Evolutionary conservation across 495 filamentous ascomycete genomes (phyloP).

Genomic region (Hypomontagnella submonticulosa): DNA sequence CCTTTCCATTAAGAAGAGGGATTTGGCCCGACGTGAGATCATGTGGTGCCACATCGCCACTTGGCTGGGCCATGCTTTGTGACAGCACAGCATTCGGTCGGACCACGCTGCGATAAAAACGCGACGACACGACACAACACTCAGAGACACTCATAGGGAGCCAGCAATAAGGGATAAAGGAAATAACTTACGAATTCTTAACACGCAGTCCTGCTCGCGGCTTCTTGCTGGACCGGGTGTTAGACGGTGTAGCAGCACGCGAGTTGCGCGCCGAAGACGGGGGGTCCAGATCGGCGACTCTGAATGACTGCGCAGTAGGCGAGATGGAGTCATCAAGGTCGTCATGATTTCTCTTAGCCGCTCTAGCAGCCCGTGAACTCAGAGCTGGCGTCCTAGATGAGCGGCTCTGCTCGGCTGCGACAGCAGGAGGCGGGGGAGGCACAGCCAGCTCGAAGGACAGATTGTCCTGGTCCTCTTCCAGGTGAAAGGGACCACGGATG

Average conservation of each 20-base stretch:
- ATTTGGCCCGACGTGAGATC: conserved; percentile 43
- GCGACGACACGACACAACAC: conserved; percentile 17
- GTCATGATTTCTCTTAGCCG: conserved; percentile 59
- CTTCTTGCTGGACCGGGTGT: conserved; percentile 64
- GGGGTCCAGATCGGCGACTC: conserved; percentile 48
- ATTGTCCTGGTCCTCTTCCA: conserved; percentile 4
- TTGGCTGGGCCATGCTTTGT: conserved; percentile 49
- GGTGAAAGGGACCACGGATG: conserved; percentile 36
- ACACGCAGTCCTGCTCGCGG: conserved; percentile 67
- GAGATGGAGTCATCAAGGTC: conserved; percentile 59
- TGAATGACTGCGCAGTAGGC: conserved; percentile 56
- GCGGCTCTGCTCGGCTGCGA: conserved; percentile 37
- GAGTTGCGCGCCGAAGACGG: conserved; percentile 60
- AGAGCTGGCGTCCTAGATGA: conserved; percentile 45
- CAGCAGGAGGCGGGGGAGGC: conserved; percentile 37
- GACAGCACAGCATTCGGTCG: conserved; percentile 42
- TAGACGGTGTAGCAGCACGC: conserved; percentile 66
- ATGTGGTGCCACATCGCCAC: conserved; percentile 53
- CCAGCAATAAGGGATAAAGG: conserved; percentile 40
- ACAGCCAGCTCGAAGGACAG: conserved; percentile 34
- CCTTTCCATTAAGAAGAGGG: conserved; percentile 38
- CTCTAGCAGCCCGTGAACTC: conserved; percentile 46
- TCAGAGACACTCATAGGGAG: conserved; percentile 7
- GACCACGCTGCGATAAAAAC: conserved; percentile 32
- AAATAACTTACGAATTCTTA: conserved; percentile 74